phyloP scores from a whole-genome alignment of 306 rosid genomes.

The Hylodesmum podocarpum region DNA sequence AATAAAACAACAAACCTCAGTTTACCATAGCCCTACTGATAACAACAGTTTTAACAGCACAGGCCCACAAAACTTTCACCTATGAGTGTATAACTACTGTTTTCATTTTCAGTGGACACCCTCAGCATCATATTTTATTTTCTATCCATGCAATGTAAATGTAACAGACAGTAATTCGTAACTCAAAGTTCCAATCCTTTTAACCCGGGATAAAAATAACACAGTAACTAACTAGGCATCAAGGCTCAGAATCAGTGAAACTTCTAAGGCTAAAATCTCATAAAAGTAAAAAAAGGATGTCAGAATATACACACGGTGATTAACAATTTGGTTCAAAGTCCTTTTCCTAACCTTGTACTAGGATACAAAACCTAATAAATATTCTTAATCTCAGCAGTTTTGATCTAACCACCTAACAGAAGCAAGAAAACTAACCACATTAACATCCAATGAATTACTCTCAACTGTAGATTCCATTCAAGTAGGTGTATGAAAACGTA shows the following conservation, averaged over 20 bases:
- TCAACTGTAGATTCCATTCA: constrained; percentile 20
- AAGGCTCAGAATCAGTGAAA: constrained; percentile 10
- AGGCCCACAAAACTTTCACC: constrained; percentile 52
- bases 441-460: constrained; percentile 28
- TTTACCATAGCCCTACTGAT: constrained; percentile 44
- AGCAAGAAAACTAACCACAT: constrained; percentile 27
- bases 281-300: neutral
- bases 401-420: neutral
- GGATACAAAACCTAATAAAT: neutral
- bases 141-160: neutral
- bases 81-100: constrained; percentile 16
- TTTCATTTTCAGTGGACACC: constrained; percentile 31
- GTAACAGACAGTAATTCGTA: constrained; percentile 30
- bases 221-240: neutral
- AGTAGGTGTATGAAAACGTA: neutral
- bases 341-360: neutral
- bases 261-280: neutral
- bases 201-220: neutral
- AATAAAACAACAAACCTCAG: constrained; percentile 39
- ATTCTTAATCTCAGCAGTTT: neutral
- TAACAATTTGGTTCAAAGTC: neutral
- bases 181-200: constrained; percentile 5
- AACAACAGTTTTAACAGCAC: constrained; percentile 53
- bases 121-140: constrained; percentile 7
- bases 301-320: neutral